phyloP scores from a whole-genome alignment of 495 filamentous ascomycete species.

The Bombardia bombarda region DNA sequence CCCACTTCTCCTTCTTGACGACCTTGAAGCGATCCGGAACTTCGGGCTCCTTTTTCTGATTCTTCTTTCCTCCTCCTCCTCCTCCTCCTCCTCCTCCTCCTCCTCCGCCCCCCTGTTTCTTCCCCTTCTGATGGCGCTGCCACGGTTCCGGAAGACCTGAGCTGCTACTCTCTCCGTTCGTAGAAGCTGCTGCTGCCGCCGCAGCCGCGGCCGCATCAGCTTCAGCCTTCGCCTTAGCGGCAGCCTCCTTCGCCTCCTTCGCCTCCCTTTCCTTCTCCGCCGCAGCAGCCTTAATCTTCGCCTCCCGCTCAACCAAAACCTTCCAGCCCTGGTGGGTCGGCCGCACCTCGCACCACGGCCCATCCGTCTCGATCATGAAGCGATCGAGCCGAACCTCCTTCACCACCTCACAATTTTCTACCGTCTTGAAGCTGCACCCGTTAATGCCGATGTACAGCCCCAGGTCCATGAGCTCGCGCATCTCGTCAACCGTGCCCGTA shows the following conservation, averaged over 20 bases:
- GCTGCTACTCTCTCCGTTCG: conserved; percentile 1
- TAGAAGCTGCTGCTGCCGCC: too few relatives aligned
- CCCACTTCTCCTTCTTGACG: conserved; percentile 91
- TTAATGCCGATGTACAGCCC: conserved; percentile 84
- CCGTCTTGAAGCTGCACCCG: conserved; percentile 87
- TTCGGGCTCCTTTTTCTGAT: conserved; percentile 36
- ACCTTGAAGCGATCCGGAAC: conserved; percentile 39
- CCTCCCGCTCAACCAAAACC: conserved; percentile 34
- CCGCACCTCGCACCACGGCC: conserved; percentile 76
- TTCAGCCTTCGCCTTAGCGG: background rate
- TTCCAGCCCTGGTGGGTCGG: conserved; percentile 56
- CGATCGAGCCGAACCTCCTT: conserved; percentile 61
- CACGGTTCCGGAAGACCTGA: background rate
- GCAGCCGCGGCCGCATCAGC: too few relatives aligned
- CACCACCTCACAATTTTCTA: conserved; percentile 78
- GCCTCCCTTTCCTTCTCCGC: background rate
- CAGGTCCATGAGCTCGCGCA: conserved; percentile 63
- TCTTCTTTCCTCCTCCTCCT: conserved; percentile 29
- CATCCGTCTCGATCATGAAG: conserved; percentile 89
- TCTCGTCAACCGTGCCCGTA: conserved; percentile 77
- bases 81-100: conserved; percentile 14
- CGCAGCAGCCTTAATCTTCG: background rate
- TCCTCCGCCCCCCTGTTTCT: background rate
- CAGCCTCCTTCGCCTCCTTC: background rate
- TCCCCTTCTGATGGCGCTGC: conserved; percentile 1